A percentile compares a stretch with the other conserved stretches of the same genome.
Conservation (phyloP, 2,329 filamentous ascomycete species). For the Leptographium wingfieldii region DNA sequence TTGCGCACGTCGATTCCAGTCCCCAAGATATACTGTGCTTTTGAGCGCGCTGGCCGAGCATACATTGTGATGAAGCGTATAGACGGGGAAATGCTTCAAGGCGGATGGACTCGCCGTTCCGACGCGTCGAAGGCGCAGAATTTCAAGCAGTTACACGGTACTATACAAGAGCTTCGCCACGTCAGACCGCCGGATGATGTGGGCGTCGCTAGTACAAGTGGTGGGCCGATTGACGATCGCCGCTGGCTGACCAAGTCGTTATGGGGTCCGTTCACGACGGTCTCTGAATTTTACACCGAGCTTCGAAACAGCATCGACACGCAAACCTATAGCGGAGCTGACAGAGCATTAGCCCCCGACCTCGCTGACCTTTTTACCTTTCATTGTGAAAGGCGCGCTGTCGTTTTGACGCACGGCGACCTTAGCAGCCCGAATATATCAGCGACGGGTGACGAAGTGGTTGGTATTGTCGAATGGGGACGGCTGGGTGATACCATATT, state of each 20-base stretch:
- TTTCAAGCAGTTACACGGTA: not conserved
- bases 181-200: not conserved
- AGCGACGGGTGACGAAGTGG: conserved; percentile 23
- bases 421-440: conserved; percentile 38
- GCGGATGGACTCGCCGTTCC: not conserved
- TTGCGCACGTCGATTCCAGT: conserved; percentile 4
- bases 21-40: conserved; percentile 4
- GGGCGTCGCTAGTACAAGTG: not conserved
- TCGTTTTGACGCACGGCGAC: conserved; percentile 41
- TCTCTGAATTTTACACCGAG: conserved; percentile 1
- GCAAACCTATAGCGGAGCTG: too few relatives aligned
- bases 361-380: not conserved
- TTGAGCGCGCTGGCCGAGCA: not conserved
- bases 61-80: conserved; percentile 7
- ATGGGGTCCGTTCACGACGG: not conserved
- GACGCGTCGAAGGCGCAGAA: not conserved
- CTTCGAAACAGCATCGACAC: not conserved
- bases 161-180: not conserved
- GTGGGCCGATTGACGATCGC: not conserved
- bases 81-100: not conserved
- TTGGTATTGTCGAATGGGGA: conserved; percentile 34
- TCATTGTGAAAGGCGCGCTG: not conserved
- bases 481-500: conserved; percentile 31
- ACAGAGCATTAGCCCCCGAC: not conserved
- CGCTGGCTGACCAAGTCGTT: not conserved